phyloP scores from a whole-genome alignment of 371 early-diverging fungal genomes.

The Basidiobolus meristosporus region DNA sequence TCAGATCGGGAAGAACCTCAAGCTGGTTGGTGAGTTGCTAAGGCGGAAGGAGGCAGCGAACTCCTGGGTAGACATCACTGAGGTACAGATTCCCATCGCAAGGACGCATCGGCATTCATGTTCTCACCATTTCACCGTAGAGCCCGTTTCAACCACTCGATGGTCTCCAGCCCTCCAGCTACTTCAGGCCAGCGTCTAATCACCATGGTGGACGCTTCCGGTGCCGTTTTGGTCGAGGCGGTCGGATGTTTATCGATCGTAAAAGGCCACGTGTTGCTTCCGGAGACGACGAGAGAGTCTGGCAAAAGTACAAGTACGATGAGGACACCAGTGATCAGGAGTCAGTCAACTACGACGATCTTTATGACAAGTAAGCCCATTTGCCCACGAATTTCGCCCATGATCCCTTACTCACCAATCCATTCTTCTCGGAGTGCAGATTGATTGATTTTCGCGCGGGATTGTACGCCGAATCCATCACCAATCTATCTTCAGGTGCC shows the following conservation, averaged over 20 bases:
- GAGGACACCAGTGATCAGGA: too few relatives aligned
- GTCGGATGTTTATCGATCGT: slow-evolving; percentile 31
- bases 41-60: slow-evolving; percentile 23
- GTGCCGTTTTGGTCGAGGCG: slow-evolving; percentile 36
- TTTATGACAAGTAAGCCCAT: too few relatives aligned
- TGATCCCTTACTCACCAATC: too few relatives aligned
- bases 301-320: too few relatives aligned
- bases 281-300: too few relatives aligned
- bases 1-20: slow-evolving; percentile 9
- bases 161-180: slow-evolving; percentile 13
- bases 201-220: slow-evolving; percentile 14
- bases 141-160: slow-evolving; percentile 25
- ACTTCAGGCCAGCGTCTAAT: slow-evolving; percentile 9
- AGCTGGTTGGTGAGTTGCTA: slow-evolving; percentile 17
- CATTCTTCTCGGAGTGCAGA: too few relatives aligned
- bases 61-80: slow-evolving; percentile 29
- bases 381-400: too few relatives aligned
- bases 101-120: not conserved
- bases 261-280: slow-evolving; percentile 2
- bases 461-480: too few relatives aligned
- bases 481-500: too few relatives aligned
- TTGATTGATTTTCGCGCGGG: too few relatives aligned
- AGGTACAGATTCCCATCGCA: slow-evolving; percentile 12
- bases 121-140: slow-evolving; percentile 6
- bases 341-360: too few relatives aligned